Conservation (phyloP, 1,139 yeast genomes). For the Geotrichum macrosporum region DNA sequence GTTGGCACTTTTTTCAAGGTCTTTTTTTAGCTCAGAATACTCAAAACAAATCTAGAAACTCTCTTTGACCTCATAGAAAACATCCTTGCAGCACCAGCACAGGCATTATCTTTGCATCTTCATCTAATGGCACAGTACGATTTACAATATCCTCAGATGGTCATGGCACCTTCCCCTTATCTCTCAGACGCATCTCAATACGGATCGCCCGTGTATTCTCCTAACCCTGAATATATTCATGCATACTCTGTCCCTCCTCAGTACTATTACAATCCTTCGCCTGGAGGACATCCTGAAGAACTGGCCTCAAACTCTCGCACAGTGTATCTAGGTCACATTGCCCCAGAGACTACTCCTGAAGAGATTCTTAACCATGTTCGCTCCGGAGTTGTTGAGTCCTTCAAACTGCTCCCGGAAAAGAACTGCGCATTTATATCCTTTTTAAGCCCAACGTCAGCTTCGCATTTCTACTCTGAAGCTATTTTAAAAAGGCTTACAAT, state of each 20-base stretch:
- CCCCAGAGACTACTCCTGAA: conserved; percentile 69
- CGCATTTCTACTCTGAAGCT: conserved; percentile 51
- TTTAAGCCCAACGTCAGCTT: conserved; percentile 44
- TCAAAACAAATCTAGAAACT: not conserved
- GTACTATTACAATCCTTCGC: conserved; percentile 3
- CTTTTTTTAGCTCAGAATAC: conserved; percentile 3
- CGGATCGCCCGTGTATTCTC: conserved; percentile 5
- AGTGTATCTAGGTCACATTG: conserved; percentile 84
- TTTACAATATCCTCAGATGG: conserved; percentile 47
- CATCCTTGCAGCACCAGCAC: not conserved
- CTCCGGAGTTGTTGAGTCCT: conserved; percentile 83
- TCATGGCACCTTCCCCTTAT: conserved; percentile 28
- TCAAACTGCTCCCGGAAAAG: conserved; percentile 50
- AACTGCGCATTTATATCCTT: conserved; percentile 44
- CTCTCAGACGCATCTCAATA: conserved; percentile 7
- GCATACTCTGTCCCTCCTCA: conserved; percentile 5
- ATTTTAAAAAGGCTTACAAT: conserved; percentile 43
- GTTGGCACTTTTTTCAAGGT: not conserved
- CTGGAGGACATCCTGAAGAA: not conserved
- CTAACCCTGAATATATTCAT: conserved; percentile 2
- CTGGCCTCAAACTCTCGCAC: conserved; percentile 48
- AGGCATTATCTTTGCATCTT: not conserved
- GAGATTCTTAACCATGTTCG: conserved; percentile 85
- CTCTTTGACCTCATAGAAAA: not conserved
- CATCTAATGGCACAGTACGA: conserved; percentile 35